Evolutionary conservation across 805 yeast genomes (phyloP).

Genomic region (Saccharomyces paradoxus): DNA sequence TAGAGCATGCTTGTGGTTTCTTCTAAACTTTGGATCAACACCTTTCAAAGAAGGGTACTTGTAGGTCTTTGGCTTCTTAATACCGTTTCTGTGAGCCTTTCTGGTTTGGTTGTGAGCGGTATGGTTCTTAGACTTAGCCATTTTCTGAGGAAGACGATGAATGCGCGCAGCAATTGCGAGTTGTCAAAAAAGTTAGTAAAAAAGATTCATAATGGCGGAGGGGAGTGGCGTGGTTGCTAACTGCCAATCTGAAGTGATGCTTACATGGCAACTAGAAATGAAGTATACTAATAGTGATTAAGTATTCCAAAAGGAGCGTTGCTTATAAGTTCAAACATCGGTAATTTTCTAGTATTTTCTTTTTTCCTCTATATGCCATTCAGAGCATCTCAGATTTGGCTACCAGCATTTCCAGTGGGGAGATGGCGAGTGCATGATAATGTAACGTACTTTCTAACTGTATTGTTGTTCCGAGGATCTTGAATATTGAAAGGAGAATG

Average conservation of each 20-base stretch:
- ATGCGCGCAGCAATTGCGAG: not conserved
- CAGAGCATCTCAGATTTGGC: not conserved
- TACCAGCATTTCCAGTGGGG: not conserved
- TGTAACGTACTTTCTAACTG: not conserved
- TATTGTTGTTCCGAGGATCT: not conserved
- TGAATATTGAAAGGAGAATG: not conserved
- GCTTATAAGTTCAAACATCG: not conserved
- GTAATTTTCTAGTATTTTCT: not conserved
- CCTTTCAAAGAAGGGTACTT: conserved; percentile 97
- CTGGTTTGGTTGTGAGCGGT: conserved; percentile 99
- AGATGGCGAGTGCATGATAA: not conserved
- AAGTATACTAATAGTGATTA: not conserved
- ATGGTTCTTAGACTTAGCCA: conserved; percentile 99
- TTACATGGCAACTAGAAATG: not conserved
- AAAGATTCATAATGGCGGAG: not conserved
- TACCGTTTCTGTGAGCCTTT: conserved; percentile 99
- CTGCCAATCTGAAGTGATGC: not conserved
- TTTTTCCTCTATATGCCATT: not conserved
- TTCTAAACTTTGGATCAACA: conserved; percentile 98
- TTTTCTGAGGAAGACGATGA: conserved; percentile 29
- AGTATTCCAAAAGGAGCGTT: not conserved
- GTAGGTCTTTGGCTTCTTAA: conserved; percentile 97
- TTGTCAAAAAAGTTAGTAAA: not conserved
- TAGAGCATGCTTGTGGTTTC: conserved; percentile 98
- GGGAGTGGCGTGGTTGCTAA: not conserved